Evolutionary conservation across 2,329 filamentous ascomycete species (phyloP).

Genomic region (Trichocomaceae sp.): DNA sequence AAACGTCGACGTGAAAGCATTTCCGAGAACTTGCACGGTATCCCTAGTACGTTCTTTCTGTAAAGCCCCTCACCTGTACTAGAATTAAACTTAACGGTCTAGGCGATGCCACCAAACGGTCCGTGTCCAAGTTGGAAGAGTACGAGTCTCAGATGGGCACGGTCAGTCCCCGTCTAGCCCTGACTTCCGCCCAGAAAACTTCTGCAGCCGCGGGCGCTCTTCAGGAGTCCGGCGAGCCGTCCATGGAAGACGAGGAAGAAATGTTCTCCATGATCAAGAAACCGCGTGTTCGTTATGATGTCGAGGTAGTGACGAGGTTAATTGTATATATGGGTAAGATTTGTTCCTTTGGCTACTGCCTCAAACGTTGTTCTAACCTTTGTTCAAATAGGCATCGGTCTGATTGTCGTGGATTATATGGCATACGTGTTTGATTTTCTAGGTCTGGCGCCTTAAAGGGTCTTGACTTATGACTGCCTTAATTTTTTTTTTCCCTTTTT

Average conservation of each 20-base stretch:
- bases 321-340: constrained; percentile 83
- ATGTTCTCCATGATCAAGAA: constrained; percentile 79
- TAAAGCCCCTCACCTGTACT: not conserved
- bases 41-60: constrained; percentile 10
- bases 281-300: constrained; percentile 88
- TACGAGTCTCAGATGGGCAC: constrained; percentile 71
- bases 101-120: constrained; percentile 28
- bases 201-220: constrained; percentile 20
- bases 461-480: too few relatives aligned
- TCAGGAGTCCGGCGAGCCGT: constrained; percentile 27
- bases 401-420: constrained; percentile 69
- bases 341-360: not conserved
- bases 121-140: constrained; percentile 50
- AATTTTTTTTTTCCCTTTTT: not conserved
- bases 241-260: constrained; percentile 58
- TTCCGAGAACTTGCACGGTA: constrained; percentile 28
- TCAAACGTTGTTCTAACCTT: not conserved
- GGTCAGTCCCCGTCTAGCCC: constrained; percentile 41
- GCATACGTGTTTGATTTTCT: constrained; percentile 64
- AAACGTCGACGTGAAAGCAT: constrained; percentile 57
- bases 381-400: constrained; percentile 61
- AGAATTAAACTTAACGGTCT: not conserved
- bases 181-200: constrained; percentile 19
- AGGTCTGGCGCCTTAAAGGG: constrained; percentile 38
- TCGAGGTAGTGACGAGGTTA: constrained; percentile 96